Conservation (phyloP, 2,329 filamentous ascomycete species). For the Corynespora cassiicola region DNA sequence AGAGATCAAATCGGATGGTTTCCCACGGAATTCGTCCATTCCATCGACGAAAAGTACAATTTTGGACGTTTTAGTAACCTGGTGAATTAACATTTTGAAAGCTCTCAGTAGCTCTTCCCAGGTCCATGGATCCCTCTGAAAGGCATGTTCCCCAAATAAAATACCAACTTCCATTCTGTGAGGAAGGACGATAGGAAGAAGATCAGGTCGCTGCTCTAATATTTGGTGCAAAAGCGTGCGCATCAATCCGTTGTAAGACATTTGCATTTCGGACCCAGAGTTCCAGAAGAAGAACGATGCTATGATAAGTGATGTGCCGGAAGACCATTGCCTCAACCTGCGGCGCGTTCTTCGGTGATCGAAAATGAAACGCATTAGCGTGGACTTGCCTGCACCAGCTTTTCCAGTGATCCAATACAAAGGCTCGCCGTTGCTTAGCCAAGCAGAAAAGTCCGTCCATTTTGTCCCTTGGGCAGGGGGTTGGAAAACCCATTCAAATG, state of each 20-base stretch:
- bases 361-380: conserved; percentile 46
- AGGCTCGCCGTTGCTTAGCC: conserved; percentile 15
- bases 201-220: conserved; percentile 2
- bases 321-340: not conserved
- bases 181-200: not conserved
- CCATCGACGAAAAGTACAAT: conserved; percentile 12
- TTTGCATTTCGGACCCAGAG: conserved; percentile 9
- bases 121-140: conserved; percentile 1
- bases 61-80: not conserved
- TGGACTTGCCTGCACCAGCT: conserved; percentile 56
- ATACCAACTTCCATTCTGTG: conserved; percentile 1
- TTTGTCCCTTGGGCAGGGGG: not conserved
- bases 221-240: conserved; percentile 8
- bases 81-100: not conserved
- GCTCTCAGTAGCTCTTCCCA: conserved; percentile 5
- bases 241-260: conserved; percentile 10
- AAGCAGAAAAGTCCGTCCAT: conserved; percentile 16
- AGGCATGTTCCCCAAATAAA: not conserved
- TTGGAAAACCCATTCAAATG: conserved; percentile 15
- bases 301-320: not conserved
- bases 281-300: conserved; percentile 1
- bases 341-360: too few species aligned
- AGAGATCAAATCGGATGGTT: conserved; percentile 1
- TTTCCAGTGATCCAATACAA: conserved; percentile 51
- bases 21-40: conserved; percentile 12